Base-by-base conservation (phyloP, 257 asterid genomes). In the Sherardia arvensis region DNA sequence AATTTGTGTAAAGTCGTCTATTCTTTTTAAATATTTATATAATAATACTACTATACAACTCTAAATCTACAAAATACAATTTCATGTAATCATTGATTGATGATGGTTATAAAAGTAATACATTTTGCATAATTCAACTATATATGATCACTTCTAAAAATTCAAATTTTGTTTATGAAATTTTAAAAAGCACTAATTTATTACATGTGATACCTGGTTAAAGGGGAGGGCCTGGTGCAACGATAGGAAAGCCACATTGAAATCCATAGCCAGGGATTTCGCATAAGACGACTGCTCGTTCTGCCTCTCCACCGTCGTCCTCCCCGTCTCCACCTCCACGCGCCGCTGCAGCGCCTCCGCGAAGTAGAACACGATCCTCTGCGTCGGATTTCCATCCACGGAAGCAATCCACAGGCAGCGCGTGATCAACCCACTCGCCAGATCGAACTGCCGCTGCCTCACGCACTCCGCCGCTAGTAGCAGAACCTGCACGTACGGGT, bases 401-500 rank as follows among this genome's bases (percentile, higher is more conserved):
- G 83, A 77, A 0, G 86, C 78, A 66, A 67, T 34, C 79, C 77
- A 33, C 12, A 62, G 65, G 62, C 86, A 79, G 51, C 82, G 85
- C 4, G 75, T 49, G 29, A 81, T 57, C 57, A 76, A 49, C 29
- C 70, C 33, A 18, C 59, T 69, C 1, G 92, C 95, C 15, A 73
- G 33, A 40, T 82, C 82, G 7, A 71, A 77, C 14, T 71, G 80
- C 34, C 59, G 60, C 49, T 15, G 51, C 45, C 69, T 59, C 29
- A 82, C 82, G n/a, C 76, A 66, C n/a, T 87, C 87, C 14, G 85
- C 89, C 45, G 89, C 87, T 0, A 77, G 34, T 4, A 87, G 77
- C 33, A 87, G 89, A 49, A 26, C 66, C 70, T 72, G 73, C 8
- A 77, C 73, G 34, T n/a, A n/a, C n/a, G n/a, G n/a, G n/a, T n/a